A percentile compares a stretch with the other conserved stretches of the same genome.
Conservation (phyloP, 1,139 yeast genomes). For the Blastobotrys raffinosifermentans region DNA sequence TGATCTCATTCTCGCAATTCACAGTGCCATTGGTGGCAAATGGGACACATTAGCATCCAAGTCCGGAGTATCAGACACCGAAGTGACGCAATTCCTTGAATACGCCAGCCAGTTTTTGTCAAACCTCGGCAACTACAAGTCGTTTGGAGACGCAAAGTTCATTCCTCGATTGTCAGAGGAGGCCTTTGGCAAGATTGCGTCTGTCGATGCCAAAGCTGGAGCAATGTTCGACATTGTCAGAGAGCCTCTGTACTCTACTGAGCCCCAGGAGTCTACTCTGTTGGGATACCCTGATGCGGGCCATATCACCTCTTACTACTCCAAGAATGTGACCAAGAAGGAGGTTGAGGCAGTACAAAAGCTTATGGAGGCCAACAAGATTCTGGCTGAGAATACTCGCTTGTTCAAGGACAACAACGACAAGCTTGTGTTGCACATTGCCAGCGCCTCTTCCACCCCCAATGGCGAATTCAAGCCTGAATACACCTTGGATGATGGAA, state of each 20-base stretch:
- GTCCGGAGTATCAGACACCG: constrained; percentile 31
- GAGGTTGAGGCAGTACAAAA: constrained; percentile 65
- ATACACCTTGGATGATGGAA: constrained; percentile 25
- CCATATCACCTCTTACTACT: constrained; percentile 68
- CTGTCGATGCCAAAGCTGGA: constrained; percentile 35
- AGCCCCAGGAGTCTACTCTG: constrained; percentile 42
- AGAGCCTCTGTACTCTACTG: constrained; percentile 47
- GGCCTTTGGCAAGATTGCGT: constrained; percentile 45
- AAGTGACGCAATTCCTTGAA: constrained; percentile 53
- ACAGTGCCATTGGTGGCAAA: constrained; percentile 47
- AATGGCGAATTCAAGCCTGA: constrained; percentile 18
- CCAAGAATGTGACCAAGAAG: constrained; percentile 46
- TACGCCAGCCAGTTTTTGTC: constrained; percentile 75
- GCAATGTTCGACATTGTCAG: constrained; percentile 42
- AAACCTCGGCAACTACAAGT: constrained; percentile 81
- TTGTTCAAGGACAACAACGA: constrained; percentile 39
- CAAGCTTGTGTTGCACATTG: constrained; percentile 27
- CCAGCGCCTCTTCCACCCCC: constrained; percentile 27
- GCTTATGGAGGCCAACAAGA: constrained; percentile 53
- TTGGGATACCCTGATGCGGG: constrained; percentile 78
- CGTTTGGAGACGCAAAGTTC: constrained; percentile 84
- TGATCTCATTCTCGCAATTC: constrained; percentile 59
- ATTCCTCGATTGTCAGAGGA: constrained; percentile 53
- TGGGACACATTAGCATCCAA: constrained; percentile 37
- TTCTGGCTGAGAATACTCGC: constrained; percentile 81